Percentiles rank a stretch among this genome's conserved stretches.
Conservation (phyloP, 371 early-diverging fungal genomes). For the Dichotomocladium elegans region DNA sequence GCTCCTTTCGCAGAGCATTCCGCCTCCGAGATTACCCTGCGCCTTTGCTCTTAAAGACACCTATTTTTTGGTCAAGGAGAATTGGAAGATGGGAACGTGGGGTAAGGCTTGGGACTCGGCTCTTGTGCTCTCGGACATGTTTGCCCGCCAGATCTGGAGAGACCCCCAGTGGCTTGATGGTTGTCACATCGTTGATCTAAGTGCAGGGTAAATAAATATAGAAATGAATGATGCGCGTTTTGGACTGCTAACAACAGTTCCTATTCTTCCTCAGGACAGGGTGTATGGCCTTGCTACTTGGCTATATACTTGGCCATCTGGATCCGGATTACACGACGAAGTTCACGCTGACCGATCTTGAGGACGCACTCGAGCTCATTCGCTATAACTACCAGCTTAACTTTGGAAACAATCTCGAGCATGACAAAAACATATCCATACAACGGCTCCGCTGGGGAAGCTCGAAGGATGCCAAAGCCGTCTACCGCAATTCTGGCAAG, state of each 20-base stretch:
- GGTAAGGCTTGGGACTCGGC: constrained; percentile 66
- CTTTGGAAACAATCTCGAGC: constrained; percentile 4
- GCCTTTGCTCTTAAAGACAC: too few relatives aligned
- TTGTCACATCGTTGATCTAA: constrained; percentile 41
- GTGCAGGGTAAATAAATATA: constrained; percentile 31
- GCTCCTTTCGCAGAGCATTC: background rate
- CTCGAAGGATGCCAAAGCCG: constrained; percentile 3
- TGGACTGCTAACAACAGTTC: too few relatives aligned
- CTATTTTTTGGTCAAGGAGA: constrained; percentile 44
- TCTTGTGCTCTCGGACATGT: constrained; percentile 39
- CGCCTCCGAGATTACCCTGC: background rate
- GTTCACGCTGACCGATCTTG: constrained; percentile 37
- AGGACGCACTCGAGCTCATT: constrained; percentile 35
- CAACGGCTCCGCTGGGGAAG: constrained; percentile 30
- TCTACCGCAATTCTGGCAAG: constrained; percentile 2
- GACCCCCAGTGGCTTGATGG: constrained; percentile 22
- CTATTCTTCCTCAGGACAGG: constrained; percentile 28
- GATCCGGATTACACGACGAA: background rate
- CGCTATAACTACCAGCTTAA: constrained; percentile 26
- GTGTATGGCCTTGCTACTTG: constrained; percentile 33
- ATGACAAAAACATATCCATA: constrained; percentile 14
- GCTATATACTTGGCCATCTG: constrained; percentile 18
- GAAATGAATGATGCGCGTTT: background rate
- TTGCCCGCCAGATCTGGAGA: constrained; percentile 26
- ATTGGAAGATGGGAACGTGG: constrained; percentile 47